Base-by-base conservation (phyloP, 2,329 filamentous ascomycete genomes). In the Clonostachys rosea region DNA sequence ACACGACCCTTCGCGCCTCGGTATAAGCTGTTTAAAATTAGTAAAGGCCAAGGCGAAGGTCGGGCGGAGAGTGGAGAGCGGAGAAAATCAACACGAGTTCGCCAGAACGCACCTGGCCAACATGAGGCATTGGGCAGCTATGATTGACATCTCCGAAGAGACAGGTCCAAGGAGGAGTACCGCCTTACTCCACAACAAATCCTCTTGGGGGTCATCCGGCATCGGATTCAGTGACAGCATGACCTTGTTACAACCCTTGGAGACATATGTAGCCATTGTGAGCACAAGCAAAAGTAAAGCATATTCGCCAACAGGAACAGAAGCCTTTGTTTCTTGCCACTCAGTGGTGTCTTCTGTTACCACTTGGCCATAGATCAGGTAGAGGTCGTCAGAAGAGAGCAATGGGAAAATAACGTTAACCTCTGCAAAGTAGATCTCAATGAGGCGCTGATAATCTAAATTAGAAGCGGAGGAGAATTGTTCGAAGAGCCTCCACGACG, bases 91-190 rank as follows among this genome's bases (percentile, higher is more conserved):
- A 24, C 8, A 9, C 8, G 24, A 7, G 33, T 42, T 34, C 33
- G 10, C 13, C 17, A 5, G n/a, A 12, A 44, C 54, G 33, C 30
- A 60, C 59, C 59, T 59, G n/a, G 58, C 56, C 10, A 61, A 47
- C 56, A 60, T 61, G 5, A 50, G 52, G 42, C 59, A 59, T 34
- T 62, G 59, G 1, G 59, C 55, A 18, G 59, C 47, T 12, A 49
- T 47, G 2, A 62, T 11, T 2, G 56, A 56, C 20, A 53, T 46
- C 3, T 59, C 52, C 0, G 54, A 51, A 0, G 56, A 54, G 1
- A 56, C 42, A 5, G 47, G 51, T 3, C 61, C 59, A 57, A 47
- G 44, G 1, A 61, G 43, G 0, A 63, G 46, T 16, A 50, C 51
- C 2, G 52, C 53, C 17, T 62, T 63, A 5, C 40, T 13, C 60